Base-by-base conservation (phyloP, 176 grass and related monocot species). In the Oryza meridionalis region DNA sequence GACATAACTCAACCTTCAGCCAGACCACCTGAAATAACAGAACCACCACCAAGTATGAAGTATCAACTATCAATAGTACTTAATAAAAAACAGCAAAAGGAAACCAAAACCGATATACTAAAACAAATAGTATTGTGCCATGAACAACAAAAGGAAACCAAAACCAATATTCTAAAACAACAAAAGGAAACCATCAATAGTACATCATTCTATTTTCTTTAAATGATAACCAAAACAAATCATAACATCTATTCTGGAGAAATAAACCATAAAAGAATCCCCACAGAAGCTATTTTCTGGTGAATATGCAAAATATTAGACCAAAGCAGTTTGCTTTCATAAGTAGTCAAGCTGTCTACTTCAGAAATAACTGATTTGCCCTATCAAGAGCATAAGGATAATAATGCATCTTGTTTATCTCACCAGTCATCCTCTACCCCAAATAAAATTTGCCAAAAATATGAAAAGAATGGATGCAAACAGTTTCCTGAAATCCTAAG, bases 1-100 rank as follows among this genome's bases (percentile, higher is more conserved):
- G 88, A 76, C 93, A 99, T 59, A 99, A 69, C 86, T 99, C 96
- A 70, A 78, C 93, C 88, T 96, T 99, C 77, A 96, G 86, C 96
- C 96, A 99, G 11, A 85, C 77, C 49, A 92, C 91, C 96, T 99
- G 84, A 73, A 67, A 82, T 61, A 82, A 33, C 58, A 82, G 21
- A 73, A 33, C 19, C 12, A 71, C 14, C 37, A 81, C 45, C 50
- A 81, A 63, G 17, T 27, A 58, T 58, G 17, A n/a, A n/a, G 7
- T 58, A n/a, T 58, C 53, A 58, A 58, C 53, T 58, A 37, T 84
- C 45, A 85, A 12, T 46, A 70, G 21, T 37, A 74, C 62, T 86
- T 29, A 24, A 83, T 13, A 68, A 11, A 85, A 87, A 74, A 81
- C 35, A 73, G 13, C 65, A 72, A 83, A 11, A 74, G 22, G 69